These are phyloP conservation scores for Mycosphaerella arachidis DNA, from an alignment of 2,329 filamentous ascomycete species.

Conservation along the genomic window DNA sequence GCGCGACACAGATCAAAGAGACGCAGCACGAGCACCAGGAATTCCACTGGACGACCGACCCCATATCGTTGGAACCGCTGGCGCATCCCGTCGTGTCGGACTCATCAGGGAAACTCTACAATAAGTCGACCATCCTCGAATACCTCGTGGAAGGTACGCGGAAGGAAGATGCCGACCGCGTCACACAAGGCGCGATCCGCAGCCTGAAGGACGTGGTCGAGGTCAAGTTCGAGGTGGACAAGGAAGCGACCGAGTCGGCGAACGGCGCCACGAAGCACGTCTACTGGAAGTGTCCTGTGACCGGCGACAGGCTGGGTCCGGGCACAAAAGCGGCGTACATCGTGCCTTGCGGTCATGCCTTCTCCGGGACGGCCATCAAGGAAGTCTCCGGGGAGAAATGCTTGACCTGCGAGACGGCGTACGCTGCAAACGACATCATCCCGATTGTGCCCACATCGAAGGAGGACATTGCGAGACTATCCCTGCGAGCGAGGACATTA, in stretches of 20 bases:
- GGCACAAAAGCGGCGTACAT: slow-evolving; percentile 78
- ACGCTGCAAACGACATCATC: slow-evolving; percentile 72
- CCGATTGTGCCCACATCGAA: slow-evolving; percentile 69
- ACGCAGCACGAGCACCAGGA: slow-evolving; percentile 77
- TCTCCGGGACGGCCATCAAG: slow-evolving; percentile 78
- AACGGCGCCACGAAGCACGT: slow-evolving; percentile 37
- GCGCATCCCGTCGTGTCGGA: slow-evolving; percentile 77
- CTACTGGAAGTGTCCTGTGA: slow-evolving; percentile 79
- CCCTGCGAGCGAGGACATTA: slow-evolving; percentile 63
- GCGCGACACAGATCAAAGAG: slow-evolving; percentile 82
- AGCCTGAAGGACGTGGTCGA: slow-evolving; percentile 82
- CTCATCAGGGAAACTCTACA: slow-evolving; percentile 78
- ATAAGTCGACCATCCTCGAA: slow-evolving; percentile 83
- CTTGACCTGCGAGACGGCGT: slow-evolving; percentile 65
- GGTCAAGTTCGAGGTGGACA: slow-evolving; percentile 65
- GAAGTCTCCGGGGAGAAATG: slow-evolving; percentile 55
- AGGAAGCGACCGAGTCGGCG: slow-evolving; percentile 40
- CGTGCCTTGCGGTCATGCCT: slow-evolving; percentile 92
- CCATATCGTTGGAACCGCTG: slow-evolving; percentile 74
- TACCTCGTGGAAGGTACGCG: slow-evolving; percentile 54
- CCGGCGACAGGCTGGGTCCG: slow-evolving; percentile 78
- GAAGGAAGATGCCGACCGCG: slow-evolving; percentile 58
- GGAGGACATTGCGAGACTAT: slow-evolving; percentile 64
- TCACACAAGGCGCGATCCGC: slow-evolving; percentile 62
- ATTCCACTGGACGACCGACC: slow-evolving; percentile 83